Base-by-base conservation (phyloP, 495 filamentous ascomycete species). In the Articulospora tetracladia region DNA sequence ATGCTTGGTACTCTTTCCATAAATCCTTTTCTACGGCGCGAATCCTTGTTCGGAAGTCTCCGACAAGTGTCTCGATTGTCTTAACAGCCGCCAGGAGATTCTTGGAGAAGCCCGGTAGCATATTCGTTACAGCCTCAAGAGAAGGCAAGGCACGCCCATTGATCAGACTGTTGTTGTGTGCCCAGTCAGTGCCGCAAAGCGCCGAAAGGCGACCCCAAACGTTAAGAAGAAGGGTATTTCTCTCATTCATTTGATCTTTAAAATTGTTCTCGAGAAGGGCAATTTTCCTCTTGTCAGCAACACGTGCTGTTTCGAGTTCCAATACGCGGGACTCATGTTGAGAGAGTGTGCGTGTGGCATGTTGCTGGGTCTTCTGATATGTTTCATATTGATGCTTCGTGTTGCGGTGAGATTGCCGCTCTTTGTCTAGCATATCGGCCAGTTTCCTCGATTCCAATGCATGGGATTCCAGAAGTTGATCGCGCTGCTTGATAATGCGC, bases 171-270 rank as follows among this genome's bases (percentile, higher is more conserved):
- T 98, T 93, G 61, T 90, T 85, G 63, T 96, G 88, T 0, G 89
- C 85, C 94, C 94, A 98, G 68, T 98, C 94, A 0, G 82, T 78
- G 27, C 94, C 94, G 65, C 95, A 98, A 55, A 97, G 85, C 10
- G 86, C 76, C 1, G 88, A 90, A 15, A 98, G 79, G 26, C 91
- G 84, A 55, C 91, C 91, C 94, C 94, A 98, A 17, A 97, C 77
- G 15, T 83, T 79, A 13, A 95, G 82, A 26, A 97, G 83, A 47
- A 98, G 81, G 36, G 86, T 86, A 70, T 98, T 97, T 55, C 94
- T 88, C 71, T 98, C 94, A 17, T 78, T 81, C 32, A 98, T 82
- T 70, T 96, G 91, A 47, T 97, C 92, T 66, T 87, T 87, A 76
- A 87, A 90, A 60, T 84, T 83, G 54, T 83, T 76, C 70, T 98